Evolutionary conservation across 495 filamentous ascomycete genomes (phyloP).

Genomic region (Cercophora sp.): DNA sequence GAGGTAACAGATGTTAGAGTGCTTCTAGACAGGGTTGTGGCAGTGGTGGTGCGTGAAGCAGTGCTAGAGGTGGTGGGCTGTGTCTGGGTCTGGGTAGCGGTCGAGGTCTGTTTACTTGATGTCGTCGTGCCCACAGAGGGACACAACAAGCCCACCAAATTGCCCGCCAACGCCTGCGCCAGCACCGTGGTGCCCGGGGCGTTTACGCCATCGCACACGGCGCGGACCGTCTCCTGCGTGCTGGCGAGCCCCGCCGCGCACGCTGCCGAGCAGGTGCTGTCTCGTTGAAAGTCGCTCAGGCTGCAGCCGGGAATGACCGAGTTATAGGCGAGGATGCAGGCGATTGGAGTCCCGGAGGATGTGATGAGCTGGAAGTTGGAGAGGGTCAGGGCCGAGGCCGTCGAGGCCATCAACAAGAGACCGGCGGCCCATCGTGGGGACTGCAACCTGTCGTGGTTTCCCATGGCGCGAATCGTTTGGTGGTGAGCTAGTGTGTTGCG

Average conservation of each 20-base stretch:
- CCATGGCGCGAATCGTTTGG: conserved; percentile 13
- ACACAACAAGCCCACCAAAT: conserved; percentile 34
- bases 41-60: background rate
- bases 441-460: conserved; percentile 20
- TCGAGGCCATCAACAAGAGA: conserved; percentile 31
- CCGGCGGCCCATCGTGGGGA: conserved; percentile 16
- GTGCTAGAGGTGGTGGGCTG: background rate
- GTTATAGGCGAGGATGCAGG: conserved; percentile 39
- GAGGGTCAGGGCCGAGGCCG: conserved; percentile 35
- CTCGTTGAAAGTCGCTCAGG: conserved; percentile 30
- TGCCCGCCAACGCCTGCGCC: conserved; percentile 32
- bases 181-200: conserved; percentile 30
- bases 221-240: conserved; percentile 21
- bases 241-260: conserved; percentile 32
- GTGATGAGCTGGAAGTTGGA: conserved; percentile 37
- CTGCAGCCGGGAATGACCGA: conserved; percentile 30
- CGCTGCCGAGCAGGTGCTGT: conserved; percentile 29
- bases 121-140: conserved; percentile 13
- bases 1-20: conserved; percentile 8
- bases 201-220: conserved; percentile 26
- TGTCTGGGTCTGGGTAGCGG: conserved; percentile 5
- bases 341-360: conserved; percentile 30
- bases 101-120: conserved; percentile 4
- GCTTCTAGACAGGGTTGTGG: background rate
- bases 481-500: background rate